These are phyloP conservation scores for Penicillium ochrochloron DNA, from an alignment of 495 filamentous ascomycete species.

Conservation along the genomic window DNA sequence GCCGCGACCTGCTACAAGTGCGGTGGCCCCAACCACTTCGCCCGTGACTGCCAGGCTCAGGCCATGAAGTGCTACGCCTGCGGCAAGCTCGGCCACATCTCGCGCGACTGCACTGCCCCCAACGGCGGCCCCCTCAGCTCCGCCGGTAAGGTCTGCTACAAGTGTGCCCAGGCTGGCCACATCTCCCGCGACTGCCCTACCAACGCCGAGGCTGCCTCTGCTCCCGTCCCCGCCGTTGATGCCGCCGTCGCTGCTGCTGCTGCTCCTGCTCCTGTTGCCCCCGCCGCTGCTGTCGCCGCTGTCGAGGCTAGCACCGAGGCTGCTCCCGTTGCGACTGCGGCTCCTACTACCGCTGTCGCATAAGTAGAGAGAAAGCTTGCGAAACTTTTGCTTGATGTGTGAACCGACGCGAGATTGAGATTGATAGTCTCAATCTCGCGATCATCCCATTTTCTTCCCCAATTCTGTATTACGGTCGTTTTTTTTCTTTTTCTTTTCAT, in stretches of 20 bases:
- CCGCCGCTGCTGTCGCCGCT: slow-evolving; percentile 47
- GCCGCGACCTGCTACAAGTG: slow-evolving; percentile 99
- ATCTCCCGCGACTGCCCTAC: slow-evolving; percentile 91
- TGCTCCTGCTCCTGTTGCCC: slow-evolving; percentile 37
- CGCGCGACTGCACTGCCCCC: slow-evolving; percentile 94
- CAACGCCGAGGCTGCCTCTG: slow-evolving; percentile 55
- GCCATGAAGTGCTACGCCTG: slow-evolving; percentile 99
- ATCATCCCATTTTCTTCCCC: slow-evolving; percentile 30
- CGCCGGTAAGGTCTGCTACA: slow-evolving; percentile 98
- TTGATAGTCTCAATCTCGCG: slow-evolving; percentile 7
- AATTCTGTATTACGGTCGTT: slow-evolving; percentile 42
- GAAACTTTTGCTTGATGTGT: neutral
- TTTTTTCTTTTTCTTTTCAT: slow-evolving; percentile 36
- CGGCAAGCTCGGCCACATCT: slow-evolving; percentile 98
- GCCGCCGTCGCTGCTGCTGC: slow-evolving; percentile 43
- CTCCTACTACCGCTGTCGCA: slow-evolving; percentile 60
- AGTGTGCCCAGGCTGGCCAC: slow-evolving; percentile 92
- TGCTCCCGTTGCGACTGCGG: slow-evolving; percentile 46
- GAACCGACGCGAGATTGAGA: neutral
- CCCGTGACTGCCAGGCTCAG: slow-evolving; percentile 98
- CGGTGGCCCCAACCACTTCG: slow-evolving; percentile 98
- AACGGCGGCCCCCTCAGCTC: slow-evolving; percentile 96
- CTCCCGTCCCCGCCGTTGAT: slow-evolving; percentile 39
- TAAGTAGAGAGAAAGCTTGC: slow-evolving; percentile 38
- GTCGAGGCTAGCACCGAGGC: slow-evolving; percentile 44